Percentiles rank a stretch among this genome's conserved stretches.
Evolutionary conservation across 441 rosid genomes (phyloP).

Genomic region (Croton setiger): DNA sequence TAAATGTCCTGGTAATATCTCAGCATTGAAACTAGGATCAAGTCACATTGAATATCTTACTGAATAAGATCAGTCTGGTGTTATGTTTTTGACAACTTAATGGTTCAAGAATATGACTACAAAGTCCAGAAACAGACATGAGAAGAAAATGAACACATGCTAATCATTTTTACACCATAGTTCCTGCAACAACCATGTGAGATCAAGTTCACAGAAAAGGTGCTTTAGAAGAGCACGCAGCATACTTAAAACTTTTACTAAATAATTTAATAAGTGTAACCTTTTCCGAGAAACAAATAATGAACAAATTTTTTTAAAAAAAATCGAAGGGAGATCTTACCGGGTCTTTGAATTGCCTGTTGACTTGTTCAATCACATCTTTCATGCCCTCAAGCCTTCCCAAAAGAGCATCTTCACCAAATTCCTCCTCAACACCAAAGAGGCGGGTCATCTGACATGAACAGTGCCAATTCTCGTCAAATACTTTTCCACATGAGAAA

Average conservation of each 20-base stretch:
- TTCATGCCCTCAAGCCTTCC: slow-evolving; percentile 99
- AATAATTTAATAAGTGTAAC: neutral
- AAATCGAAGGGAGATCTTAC: slow-evolving; percentile 41
- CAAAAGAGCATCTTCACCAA: slow-evolving; percentile 94
- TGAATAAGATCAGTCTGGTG: neutral
- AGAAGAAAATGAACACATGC: neutral
- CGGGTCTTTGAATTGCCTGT: slow-evolving; percentile 93
- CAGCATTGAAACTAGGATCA: neutral
- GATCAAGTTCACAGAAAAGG: neutral
- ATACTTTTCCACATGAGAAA: neutral
- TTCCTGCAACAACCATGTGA: neutral
- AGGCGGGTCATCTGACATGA: slow-evolving; percentile 73
- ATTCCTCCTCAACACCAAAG: slow-evolving; percentile 82
- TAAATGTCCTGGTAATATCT: too few species aligned
- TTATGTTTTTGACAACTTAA: neutral
- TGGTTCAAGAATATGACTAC: neutral
- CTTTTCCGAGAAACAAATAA: neutral
- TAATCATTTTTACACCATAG: neutral
- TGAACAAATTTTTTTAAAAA: neutral
- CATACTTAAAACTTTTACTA: neutral
- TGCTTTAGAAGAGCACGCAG: neutral
- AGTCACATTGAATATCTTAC: neutral
- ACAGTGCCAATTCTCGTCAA: slow-evolving; percentile 11
- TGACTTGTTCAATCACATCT: slow-evolving; percentile 94
- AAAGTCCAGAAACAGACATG: neutral